phyloP scores from a whole-genome alignment of 2,329 filamentous ascomycete species.

The Hansfordia pulvinata region DNA sequence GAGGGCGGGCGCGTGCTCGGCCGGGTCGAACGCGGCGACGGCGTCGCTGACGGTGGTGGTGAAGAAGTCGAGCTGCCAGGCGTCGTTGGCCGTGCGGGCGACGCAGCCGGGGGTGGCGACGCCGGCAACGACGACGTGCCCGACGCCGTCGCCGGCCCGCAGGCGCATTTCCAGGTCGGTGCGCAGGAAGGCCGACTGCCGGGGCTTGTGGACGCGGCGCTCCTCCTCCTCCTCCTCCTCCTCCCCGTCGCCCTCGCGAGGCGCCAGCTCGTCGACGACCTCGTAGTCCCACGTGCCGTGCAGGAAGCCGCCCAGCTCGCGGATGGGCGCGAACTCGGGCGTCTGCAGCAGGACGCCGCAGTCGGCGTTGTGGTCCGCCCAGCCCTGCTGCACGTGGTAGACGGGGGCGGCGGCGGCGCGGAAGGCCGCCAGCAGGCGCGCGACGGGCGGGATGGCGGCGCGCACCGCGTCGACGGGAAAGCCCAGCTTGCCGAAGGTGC shows the following conservation, averaged over 20 bases:
- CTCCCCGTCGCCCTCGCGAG: constrained; percentile 7
- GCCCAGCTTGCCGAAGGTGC: constrained; percentile 8
- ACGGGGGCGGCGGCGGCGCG: constrained; percentile 4
- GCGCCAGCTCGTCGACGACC: constrained; percentile 7
- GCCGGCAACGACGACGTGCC: constrained; percentile 7
- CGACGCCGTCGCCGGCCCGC: constrained; percentile 3
- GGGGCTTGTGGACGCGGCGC: constrained; percentile 6
- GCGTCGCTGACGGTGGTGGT: constrained; percentile 1
- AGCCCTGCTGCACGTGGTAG: constrained; percentile 4
- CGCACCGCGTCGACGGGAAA: constrained; percentile 3
- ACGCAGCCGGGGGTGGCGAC: constrained; percentile 7
- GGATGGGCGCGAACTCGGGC: too few relatives aligned
- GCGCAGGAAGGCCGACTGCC: constrained; percentile 5
- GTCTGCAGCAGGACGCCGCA: constrained; percentile 6
- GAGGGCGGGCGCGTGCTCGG: constrained; percentile 1
- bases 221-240: constrained; percentile 4
- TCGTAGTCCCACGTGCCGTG: constrained; percentile 7
- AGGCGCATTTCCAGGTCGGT: constrained; percentile 4
- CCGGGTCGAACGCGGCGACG: not conserved
- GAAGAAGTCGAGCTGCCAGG: constrained; percentile 1
- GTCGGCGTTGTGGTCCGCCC: constrained; percentile 6
- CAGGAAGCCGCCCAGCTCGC: too few relatives aligned
- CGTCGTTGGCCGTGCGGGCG: constrained; percentile 3
- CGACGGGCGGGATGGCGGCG: constrained; percentile 6
- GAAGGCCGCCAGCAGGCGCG: constrained; percentile 5